Conservation (phyloP, 2,329 filamentous ascomycete species). For the Exophiala xenobiotica region DNA sequence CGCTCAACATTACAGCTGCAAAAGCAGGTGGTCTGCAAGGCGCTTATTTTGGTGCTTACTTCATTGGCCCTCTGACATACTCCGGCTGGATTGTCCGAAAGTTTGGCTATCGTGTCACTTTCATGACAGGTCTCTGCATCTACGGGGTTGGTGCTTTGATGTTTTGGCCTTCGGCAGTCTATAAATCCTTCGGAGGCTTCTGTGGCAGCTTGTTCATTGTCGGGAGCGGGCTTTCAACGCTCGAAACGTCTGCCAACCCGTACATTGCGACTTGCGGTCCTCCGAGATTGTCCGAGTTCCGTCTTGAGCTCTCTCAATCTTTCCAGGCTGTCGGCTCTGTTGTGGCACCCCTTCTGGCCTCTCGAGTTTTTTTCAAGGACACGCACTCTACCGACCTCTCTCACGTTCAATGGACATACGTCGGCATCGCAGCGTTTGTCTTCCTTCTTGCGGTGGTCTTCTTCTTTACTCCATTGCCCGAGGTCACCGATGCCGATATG, state of each 20-base stretch:
- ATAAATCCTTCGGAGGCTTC: conserved; percentile 72
- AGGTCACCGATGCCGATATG: conserved; percentile 72
- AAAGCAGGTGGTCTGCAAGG: conserved; percentile 63
- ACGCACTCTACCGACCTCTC: conserved; percentile 61
- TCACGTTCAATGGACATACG: conserved; percentile 76
- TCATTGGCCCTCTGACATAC: conserved; percentile 54
- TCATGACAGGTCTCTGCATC: conserved; percentile 70
- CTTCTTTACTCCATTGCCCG: conserved; percentile 66
- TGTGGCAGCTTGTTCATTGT: conserved; percentile 68
- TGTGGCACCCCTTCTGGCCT: conserved; percentile 69
- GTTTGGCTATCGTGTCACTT: conserved; percentile 70
- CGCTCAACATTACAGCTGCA: conserved; percentile 54
- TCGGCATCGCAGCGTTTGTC: conserved; percentile 75
- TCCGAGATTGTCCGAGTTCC: conserved; percentile 71
- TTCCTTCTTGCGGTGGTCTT: conserved; percentile 65
- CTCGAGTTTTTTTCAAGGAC: conserved; percentile 62
- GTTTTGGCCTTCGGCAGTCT: conserved; percentile 78
- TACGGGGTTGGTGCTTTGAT: conserved; percentile 74
- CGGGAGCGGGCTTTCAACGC: conserved; percentile 68
- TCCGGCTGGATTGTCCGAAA: conserved; percentile 64
- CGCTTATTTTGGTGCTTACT: conserved; percentile 63
- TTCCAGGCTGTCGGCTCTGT: conserved; percentile 76
- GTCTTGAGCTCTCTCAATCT: conserved; percentile 74
- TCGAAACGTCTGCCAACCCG: conserved; percentile 76
- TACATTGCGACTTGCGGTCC: conserved; percentile 77